Conservation (phyloP, 495 filamentous ascomycete genomes). For the Lepidopterella palustris region DNA sequence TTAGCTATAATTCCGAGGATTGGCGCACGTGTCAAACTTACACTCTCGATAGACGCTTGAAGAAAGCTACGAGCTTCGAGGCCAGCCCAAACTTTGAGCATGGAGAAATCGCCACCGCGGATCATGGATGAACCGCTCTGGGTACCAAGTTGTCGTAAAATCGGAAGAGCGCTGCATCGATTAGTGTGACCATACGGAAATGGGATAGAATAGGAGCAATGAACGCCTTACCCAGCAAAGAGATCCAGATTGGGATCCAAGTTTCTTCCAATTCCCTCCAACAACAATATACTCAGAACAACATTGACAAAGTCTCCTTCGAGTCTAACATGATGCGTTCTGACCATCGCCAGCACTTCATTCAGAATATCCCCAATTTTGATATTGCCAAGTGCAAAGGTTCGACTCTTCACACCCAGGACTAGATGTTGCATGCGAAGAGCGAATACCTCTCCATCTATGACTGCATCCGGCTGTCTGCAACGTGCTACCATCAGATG, state of each 20-base stretch:
- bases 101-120: conserved; percentile 64
- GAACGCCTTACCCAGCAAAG: conserved; percentile 59
- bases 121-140: conserved; percentile 62
- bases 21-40: too few relatives aligned
- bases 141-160: conserved; percentile 79
- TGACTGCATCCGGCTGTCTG: conserved; percentile 79
- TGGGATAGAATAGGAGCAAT: neutral
- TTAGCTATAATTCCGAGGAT: too few relatives aligned
- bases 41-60: conserved; percentile 80
- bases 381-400: conserved; percentile 88
- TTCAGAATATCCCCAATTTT: conserved; percentile 94
- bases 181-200: neutral
- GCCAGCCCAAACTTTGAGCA: conserved; percentile 91
- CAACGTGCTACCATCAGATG: conserved; percentile 95
- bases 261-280: conserved; percentile 88
- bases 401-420: conserved; percentile 77
- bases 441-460: conserved; percentile 84
- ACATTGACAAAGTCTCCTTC: conserved; percentile 99
- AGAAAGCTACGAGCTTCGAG: conserved; percentile 82
- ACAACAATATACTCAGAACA: conserved; percentile 84
- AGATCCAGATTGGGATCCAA: conserved; percentile 85
- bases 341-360: conserved; percentile 86
- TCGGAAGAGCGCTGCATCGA: conserved; percentile 67
- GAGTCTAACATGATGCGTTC: conserved; percentile 84
- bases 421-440: conserved; percentile 96